These are phyloP conservation scores for Lepidium africanum DNA, from an alignment of 345 rosid genomes.

Conservation along the genomic window DNA sequence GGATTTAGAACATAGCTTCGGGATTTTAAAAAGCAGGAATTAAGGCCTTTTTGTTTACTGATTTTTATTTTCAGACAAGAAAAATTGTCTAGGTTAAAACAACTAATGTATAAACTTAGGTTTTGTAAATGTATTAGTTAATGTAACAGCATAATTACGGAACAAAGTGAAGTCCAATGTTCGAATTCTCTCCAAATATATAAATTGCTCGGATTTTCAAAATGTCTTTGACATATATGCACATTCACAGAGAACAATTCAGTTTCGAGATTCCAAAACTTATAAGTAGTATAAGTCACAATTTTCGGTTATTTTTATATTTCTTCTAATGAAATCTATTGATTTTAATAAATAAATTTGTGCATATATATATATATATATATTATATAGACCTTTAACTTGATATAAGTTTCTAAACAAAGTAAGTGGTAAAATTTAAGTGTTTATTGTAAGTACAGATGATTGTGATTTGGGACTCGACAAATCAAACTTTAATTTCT, in stretches of 20 bases:
- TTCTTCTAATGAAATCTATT: not conserved
- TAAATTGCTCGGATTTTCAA: conserved; percentile 13
- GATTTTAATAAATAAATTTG: not conserved
- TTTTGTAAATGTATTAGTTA: conserved; percentile 5
- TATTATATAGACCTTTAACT: not conserved
- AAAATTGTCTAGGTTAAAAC: conserved; percentile 1
- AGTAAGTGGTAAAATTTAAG: not conserved
- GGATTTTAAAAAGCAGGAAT: conserved; percentile 24
- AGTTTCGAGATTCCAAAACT: conserved; percentile 20
- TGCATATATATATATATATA: not conserved
- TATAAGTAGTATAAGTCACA: not conserved
- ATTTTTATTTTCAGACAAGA: not conserved
- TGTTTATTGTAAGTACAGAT: too few species aligned
- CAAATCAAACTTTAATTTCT: too few species aligned
- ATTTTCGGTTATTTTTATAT: not conserved
- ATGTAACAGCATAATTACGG: conserved; percentile 22
- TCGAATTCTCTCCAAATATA: conserved; percentile 18
- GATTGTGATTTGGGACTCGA: too few species aligned
- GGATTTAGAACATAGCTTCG: conserved; percentile 13
- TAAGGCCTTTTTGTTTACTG: conserved; percentile 2
- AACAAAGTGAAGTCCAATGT: conserved; percentile 25
- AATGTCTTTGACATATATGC: conserved; percentile 15
- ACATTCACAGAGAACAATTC: conserved; percentile 19
- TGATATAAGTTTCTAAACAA: not conserved
- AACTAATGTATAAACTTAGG: conserved; percentile 21